A percentile compares a stretch with the other conserved stretches of the same genome.
These are phyloP conservation scores for Capsicum baccatum DNA, from an alignment of 257 asterid species.

Conservation along the genomic window DNA sequence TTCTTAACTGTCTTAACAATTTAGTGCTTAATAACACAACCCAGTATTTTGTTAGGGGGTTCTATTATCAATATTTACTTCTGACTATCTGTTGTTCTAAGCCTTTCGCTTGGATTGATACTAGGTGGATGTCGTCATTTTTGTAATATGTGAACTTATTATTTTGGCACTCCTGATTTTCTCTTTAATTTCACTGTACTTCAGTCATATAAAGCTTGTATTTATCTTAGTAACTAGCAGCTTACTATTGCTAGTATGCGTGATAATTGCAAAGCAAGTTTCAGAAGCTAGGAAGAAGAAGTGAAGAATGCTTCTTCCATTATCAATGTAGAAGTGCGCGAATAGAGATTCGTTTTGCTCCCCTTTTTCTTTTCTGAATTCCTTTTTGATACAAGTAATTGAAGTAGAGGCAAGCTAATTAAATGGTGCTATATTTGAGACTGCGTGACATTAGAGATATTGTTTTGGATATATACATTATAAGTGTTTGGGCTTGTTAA, in stretches of 20 bases:
- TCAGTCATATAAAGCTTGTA: constrained; percentile 68
- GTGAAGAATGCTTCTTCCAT: constrained; percentile 96
- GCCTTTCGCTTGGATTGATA: constrained; percentile 28
- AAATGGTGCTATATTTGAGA: constrained; percentile 30
- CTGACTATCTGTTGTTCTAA: background rate
- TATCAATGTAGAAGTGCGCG: constrained; percentile 65
- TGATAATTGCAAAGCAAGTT: constrained; percentile 81
- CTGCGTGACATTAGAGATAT: background rate
- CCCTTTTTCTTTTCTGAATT: too few species aligned
- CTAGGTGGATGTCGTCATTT: constrained; percentile 86
- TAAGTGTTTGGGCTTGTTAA: constrained; percentile 25
- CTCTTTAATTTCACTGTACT: constrained; percentile 79
- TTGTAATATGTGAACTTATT: constrained; percentile 87
- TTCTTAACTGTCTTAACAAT: too few species aligned
- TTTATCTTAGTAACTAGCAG: constrained; percentile 58
- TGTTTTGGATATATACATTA: background rate
- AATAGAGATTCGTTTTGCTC: constrained; percentile 23
- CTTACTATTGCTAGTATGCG: constrained; percentile 61
- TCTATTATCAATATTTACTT: background rate
- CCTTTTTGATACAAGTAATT: background rate
- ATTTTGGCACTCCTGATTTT: constrained; percentile 74
- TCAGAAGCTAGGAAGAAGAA: constrained; percentile 75
- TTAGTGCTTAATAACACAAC: too few species aligned
- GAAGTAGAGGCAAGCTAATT: constrained; percentile 35
- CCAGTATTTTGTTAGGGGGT: too few species aligned